Evolutionary conservation across 768 basidiomycete species (phyloP).

Genomic region (Kwoniella bestiolae): DNA sequence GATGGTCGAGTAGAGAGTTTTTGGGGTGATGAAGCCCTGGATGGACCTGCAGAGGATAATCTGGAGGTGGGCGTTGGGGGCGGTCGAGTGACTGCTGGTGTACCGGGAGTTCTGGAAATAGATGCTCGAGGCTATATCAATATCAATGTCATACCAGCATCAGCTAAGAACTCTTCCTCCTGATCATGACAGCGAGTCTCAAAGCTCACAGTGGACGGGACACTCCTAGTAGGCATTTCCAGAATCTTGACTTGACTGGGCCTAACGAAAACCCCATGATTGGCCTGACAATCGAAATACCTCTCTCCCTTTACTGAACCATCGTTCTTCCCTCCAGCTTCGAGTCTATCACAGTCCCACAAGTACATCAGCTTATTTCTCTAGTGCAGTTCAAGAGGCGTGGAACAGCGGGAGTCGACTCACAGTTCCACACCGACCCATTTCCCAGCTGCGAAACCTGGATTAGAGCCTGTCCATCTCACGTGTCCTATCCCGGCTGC

Average conservation of each 20-base stretch:
- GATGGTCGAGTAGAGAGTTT: slow-evolving; percentile 11
- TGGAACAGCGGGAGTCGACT: too few species aligned
- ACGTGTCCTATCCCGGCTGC: slow-evolving; percentile 81
- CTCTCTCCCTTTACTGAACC: slow-evolving; percentile 76
- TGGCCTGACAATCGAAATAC: slow-evolving; percentile 80
- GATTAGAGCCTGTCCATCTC: slow-evolving; percentile 76
- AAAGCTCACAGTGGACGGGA: slow-evolving; percentile 16
- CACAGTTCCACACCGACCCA: slow-evolving; percentile 94
- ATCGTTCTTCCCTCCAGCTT: slow-evolving; percentile 89
- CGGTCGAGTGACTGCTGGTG: slow-evolving; percentile 26
- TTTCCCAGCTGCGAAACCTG: slow-evolving; percentile 82
- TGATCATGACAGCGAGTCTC: background rate
- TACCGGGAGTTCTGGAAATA: slow-evolving; percentile 21
- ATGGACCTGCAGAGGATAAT: slow-evolving; percentile 18
- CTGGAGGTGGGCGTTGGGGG: slow-evolving; percentile 32
- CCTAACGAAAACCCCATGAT: slow-evolving; percentile 86
- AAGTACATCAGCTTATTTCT: slow-evolving; percentile 14
- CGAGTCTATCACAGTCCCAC: slow-evolving; percentile 29
- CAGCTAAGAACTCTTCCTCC: background rate
- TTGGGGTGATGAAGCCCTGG: slow-evolving; percentile 25
- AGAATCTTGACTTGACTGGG: slow-evolving; percentile 78
- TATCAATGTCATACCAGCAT: too few species aligned
- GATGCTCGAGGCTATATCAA: slow-evolving; percentile 18
- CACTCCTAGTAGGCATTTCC: slow-evolving; percentile 51
- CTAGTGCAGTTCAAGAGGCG: too few species aligned